Percentiles rank a stretch among this genome's conserved stretches.
phyloP scores from a whole-genome alignment of 2,329 filamentous ascomycete genomes.

The Coniochaeta sp. region DNA sequence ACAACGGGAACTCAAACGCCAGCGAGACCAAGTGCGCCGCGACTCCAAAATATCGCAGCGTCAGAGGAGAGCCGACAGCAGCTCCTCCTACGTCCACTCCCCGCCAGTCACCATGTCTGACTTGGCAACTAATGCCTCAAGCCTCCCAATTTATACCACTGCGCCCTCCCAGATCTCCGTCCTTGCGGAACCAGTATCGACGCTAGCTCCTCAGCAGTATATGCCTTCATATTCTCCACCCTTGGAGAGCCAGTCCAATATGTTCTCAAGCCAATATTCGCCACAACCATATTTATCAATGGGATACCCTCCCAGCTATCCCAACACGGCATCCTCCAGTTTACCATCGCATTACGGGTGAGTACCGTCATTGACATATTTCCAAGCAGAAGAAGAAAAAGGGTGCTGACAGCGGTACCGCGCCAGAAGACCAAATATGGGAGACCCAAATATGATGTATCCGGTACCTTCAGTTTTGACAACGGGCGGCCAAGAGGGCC shows the following conservation, averaged over 20 bases:
- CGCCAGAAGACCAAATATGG: slow-evolving; percentile 10
- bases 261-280: slow-evolving; percentile 25
- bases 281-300: slow-evolving; percentile 19
- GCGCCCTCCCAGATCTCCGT: slow-evolving; percentile 42
- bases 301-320: slow-evolving; percentile 19
- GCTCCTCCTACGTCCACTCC: slow-evolving; percentile 25
- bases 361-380: slow-evolving; percentile 5
- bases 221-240: slow-evolving; percentile 42
- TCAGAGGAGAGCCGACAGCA: slow-evolving; percentile 40
- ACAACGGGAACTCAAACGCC: slow-evolving; percentile 54
- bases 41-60: slow-evolving; percentile 47
- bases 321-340: slow-evolving; percentile 16
- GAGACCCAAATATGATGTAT: slow-evolving; percentile 21
- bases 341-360: slow-evolving; percentile 23
- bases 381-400: background rate
- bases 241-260: slow-evolving; percentile 25
- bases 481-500: slow-evolving; percentile 21
- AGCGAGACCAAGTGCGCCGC: slow-evolving; percentile 50
- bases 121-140: slow-evolving; percentile 27
- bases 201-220: slow-evolving; percentile 24
- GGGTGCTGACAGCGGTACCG: slow-evolving; percentile 5
- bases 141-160: slow-evolving; percentile 43
- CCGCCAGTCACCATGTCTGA: slow-evolving; percentile 35
- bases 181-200: slow-evolving; percentile 39
- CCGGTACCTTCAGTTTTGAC: slow-evolving; percentile 17